A percentile compares a stretch with the other conserved stretches of the same genome.
Conservation (phyloP, 2,329 filamentous ascomycete species). For the Monilinia fructigena region DNA sequence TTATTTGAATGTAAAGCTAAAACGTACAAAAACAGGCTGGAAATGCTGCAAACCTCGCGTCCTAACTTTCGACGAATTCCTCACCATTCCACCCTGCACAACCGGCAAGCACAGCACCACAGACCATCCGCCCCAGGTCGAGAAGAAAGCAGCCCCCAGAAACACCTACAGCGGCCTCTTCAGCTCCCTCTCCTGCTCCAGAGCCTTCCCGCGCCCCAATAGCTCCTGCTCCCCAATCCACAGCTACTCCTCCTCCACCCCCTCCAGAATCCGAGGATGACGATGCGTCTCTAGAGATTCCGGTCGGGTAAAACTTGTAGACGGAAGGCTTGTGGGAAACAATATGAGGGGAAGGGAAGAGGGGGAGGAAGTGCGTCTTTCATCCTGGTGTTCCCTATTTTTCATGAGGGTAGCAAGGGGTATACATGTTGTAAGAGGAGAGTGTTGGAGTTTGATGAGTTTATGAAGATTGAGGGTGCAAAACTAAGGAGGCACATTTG, state of each 20-base stretch:
- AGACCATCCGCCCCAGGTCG: conserved; percentile 63
- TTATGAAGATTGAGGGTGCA: conserved; percentile 92
- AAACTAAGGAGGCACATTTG: conserved; percentile 75
- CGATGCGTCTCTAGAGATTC: conserved; percentile 71
- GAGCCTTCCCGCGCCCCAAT: conserved; percentile 40
- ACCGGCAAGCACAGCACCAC: conserved; percentile 89
- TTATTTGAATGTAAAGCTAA: background rate
- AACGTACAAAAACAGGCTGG: conserved; percentile 64
- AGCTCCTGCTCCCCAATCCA: conserved; percentile 46
- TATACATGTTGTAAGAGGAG: conserved; percentile 96
- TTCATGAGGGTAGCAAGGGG: conserved; percentile 97
- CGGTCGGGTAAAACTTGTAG: conserved; percentile 75
- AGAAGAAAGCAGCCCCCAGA: conserved; percentile 52
- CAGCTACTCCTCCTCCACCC: conserved; percentile 53
- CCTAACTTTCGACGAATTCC: conserved; percentile 97
- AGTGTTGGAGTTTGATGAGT: conserved; percentile 96
- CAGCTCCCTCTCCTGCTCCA: conserved; percentile 42
- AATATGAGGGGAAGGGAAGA: conserved; percentile 60
- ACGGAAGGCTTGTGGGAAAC: conserved; percentile 68
- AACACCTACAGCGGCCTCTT: conserved; percentile 24
- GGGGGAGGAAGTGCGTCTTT: conserved; percentile 74
- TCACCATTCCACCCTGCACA: conserved; percentile 87
- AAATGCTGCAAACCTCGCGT: conserved; percentile 98
- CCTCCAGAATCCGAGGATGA: conserved; percentile 83
- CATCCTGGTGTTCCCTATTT: conserved; percentile 90